Evolutionary conservation across 1,139 yeast genomes (phyloP).

Genomic region (Saccharomycopsis hybrid): DNA sequence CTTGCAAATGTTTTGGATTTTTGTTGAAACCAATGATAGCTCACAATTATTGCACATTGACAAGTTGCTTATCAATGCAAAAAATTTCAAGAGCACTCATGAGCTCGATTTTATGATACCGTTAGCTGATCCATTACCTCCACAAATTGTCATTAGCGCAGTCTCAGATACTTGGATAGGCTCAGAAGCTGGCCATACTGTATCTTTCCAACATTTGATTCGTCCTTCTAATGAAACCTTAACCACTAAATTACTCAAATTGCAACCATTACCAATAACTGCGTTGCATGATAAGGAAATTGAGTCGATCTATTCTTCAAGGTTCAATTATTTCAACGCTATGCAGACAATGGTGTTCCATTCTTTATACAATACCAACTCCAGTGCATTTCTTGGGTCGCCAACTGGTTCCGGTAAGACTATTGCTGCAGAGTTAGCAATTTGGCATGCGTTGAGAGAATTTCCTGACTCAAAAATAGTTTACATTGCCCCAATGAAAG

Average conservation of each 20-base stretch:
- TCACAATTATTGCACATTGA: constrained; percentile 76
- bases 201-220: constrained; percentile 86
- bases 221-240: constrained; percentile 84
- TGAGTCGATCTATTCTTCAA: constrained; percentile 58
- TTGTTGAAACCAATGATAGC: constrained; percentile 72
- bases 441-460: constrained; percentile 88
- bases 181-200: constrained; percentile 66
- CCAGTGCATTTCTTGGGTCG: constrained; percentile 88
- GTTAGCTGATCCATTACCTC: constrained; percentile 77
- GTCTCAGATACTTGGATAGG: constrained; percentile 90
- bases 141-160: constrained; percentile 74
- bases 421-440: constrained; percentile 92
- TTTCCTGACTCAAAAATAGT: constrained; percentile 81
- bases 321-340: constrained; percentile 87
- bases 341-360: constrained; percentile 98
- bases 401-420: constrained; percentile 99
- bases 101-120: constrained; percentile 93
- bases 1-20: constrained; percentile 85
- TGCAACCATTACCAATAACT: constrained; percentile 80
- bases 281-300: constrained; percentile 68
- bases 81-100: constrained; percentile 51
- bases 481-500: constrained; percentile 99
- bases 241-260: constrained; percentile 67
- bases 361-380: constrained; percentile 70
- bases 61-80: constrained; percentile 60